Percentiles rank a stretch among this genome's conserved stretches.
These are phyloP conservation scores for Ophiorrhiza pumila DNA, from an alignment of 257 asterid genomes.

Conservation along the genomic window DNA sequence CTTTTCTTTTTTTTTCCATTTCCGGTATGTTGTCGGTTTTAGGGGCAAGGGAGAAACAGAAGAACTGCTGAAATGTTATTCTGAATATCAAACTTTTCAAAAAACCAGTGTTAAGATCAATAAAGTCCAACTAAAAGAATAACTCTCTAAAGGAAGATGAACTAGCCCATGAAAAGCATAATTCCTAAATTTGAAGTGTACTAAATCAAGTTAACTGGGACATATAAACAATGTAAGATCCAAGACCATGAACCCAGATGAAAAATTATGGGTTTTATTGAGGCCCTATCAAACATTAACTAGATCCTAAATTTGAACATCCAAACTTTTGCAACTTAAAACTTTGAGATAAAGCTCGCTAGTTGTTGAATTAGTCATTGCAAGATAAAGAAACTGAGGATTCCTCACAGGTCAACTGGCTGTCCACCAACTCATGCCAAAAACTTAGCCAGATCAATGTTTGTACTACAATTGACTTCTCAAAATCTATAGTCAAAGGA, in stretches of 20 bases:
- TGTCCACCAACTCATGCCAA: background rate
- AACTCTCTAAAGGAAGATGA: background rate
- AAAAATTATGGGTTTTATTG: no score
- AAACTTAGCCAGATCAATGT: background rate
- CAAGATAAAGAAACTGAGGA: background rate
- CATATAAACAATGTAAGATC: background rate
- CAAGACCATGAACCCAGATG: background rate
- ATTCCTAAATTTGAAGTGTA: background rate
- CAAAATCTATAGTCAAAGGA: background rate
- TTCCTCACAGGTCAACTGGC: background rate
- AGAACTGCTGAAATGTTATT: background rate
- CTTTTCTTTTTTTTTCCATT: background rate
- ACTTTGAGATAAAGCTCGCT: background rate
- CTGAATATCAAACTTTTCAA: background rate
- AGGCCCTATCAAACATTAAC: no score
- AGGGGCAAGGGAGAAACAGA: background rate
- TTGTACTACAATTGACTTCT: background rate
- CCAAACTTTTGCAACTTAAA: background rate
- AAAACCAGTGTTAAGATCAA: background rate
- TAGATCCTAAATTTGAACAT: no score
- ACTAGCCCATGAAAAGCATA: background rate
- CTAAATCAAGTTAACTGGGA: background rate
- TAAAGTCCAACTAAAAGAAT: background rate
- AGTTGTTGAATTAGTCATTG: background rate
- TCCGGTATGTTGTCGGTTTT: background rate